Base-by-base conservation (phyloP, 192 early-diverging fungal species). In the Allomyces javanicus region DNA sequence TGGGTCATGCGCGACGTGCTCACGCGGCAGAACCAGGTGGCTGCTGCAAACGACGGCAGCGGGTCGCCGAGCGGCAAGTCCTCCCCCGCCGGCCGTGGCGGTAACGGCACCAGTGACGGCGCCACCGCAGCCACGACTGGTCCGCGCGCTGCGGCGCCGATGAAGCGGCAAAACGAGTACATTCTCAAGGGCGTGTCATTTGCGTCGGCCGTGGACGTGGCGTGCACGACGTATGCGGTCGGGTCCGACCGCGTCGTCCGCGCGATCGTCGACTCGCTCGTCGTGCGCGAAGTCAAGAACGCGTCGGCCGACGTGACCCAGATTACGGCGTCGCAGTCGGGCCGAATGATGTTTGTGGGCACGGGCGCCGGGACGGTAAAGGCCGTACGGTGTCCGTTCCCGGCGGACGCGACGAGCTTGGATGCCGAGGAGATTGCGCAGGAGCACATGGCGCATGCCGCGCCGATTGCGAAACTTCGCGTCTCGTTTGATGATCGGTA, bases 301-400 rank as follows among this genome's bases (percentile, higher is more conserved):
- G 44, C 73, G 6, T 67, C 69, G 62, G 66, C 65, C 19, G 70
- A 70, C 9, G 58, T 77, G 66, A 84, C 82, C 14, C 81, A 84
- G 63, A 67, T 84, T 19, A 75, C 71, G 1, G 40, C 81, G 19
- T 80, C 80, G 10, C 44, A 76, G n/a, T 74, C 73, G 0, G 80
- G 80, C 4, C 67, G 72, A 23, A 83, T 84, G 80, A 61, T 84
- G 62, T 83, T 84, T 77, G 80, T 73, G 25, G 82, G 80, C 79
- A 81, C 79, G 1, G 14, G 72, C 25, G 44, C 40, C 11, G 82
- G 82, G 17, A 65, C 68, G 0, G 67, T 84, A 27, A 65, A 78
- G 1, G 62, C 77, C n/a, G 24, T 83, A 26, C 69, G 74, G 64
- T 80, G 71, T 70, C 82, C 82, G n/a, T 72, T 82, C 25, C 71